These are phyloP conservation scores for Apiospora saccharicola DNA, from an alignment of 2,329 filamentous ascomycete species.

Conservation along the genomic window DNA sequence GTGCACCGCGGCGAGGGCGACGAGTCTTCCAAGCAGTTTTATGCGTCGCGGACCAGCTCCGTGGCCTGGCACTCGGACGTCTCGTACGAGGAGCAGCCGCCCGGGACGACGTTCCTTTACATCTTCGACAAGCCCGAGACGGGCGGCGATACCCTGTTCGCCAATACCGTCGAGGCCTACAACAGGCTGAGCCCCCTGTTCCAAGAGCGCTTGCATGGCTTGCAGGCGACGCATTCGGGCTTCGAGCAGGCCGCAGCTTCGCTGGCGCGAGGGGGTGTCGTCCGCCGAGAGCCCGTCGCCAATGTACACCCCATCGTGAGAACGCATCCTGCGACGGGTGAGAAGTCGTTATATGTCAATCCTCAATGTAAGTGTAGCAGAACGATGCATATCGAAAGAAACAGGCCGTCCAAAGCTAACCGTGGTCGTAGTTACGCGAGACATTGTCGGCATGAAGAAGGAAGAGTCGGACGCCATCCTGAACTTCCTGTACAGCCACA, in stretches of 20 bases:
- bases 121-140: constrained; percentile 81
- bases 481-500: constrained; percentile 80
- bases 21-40: constrained; percentile 64
- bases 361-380: constrained; percentile 77
- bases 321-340: constrained; percentile 82
- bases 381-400: not conserved
- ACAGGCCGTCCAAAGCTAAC: not conserved
- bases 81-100: constrained; percentile 86
- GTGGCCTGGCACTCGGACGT: constrained; percentile 92
- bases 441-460: constrained; percentile 84
- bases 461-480: constrained; percentile 83
- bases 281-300: constrained; percentile 77
- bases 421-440: constrained; percentile 68
- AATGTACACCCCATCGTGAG: constrained; percentile 80
- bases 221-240: constrained; percentile 83
- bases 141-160: constrained; percentile 87
- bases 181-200: constrained; percentile 80
- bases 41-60: constrained; percentile 74
- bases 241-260: constrained; percentile 80
- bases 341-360: constrained; percentile 86
- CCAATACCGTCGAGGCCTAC: constrained; percentile 82
- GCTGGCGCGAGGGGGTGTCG: constrained; percentile 71
- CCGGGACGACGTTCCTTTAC: constrained; percentile 89
- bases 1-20: constrained; percentile 77
- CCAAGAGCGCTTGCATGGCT: constrained; percentile 79